phyloP scores from a whole-genome alignment of 176 grass and related monocot species.

The Themeda triandra region DNA sequence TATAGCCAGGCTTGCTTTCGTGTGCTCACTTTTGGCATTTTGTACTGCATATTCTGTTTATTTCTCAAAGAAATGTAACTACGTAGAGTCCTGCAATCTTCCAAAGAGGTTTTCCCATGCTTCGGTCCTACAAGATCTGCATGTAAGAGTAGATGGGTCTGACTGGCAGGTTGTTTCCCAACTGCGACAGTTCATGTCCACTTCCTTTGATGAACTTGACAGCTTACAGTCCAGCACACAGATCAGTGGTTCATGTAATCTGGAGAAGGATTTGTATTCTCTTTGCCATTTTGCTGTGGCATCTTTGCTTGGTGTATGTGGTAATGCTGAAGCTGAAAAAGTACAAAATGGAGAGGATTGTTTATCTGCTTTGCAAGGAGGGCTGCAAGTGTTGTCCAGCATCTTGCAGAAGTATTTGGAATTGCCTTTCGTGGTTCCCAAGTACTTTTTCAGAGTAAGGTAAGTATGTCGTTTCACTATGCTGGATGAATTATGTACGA shows the following conservation, averaged over 20 bases:
- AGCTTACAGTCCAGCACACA: conserved; percentile 26
- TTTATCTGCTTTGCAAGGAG: conserved; percentile 35
- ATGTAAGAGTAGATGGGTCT: conserved; percentile 45
- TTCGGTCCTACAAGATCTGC: conserved; percentile 58
- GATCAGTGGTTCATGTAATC: conserved; percentile 27
- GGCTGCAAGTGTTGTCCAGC: conserved; percentile 52
- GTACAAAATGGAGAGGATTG: conserved; percentile 20
- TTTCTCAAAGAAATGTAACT: conserved; percentile 32
- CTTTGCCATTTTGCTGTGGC: conserved; percentile 62
- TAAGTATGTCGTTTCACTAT: conserved; percentile 22
- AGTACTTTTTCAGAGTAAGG: conserved; percentile 81
- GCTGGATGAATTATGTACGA: not conserved
- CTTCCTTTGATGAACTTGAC: conserved; percentile 29
- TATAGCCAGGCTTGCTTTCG: conserved; percentile 63
- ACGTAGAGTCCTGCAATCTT: conserved; percentile 17
- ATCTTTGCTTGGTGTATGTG: conserved; percentile 33
- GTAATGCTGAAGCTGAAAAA: conserved; percentile 46
- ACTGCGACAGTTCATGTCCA: conserved; percentile 46
- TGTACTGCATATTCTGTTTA: conserved; percentile 57
- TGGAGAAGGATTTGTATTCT: conserved; percentile 39
- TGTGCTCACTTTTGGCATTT: conserved; percentile 76
- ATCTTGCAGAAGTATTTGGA: conserved; percentile 59
- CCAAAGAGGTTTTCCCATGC: conserved; percentile 38
- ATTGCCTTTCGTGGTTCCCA: conserved; percentile 68
- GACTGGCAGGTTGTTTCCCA: conserved; percentile 34